phyloP scores from a whole-genome alignment of 2,329 filamentous ascomycete genomes.

The Exophiala viscosa region DNA sequence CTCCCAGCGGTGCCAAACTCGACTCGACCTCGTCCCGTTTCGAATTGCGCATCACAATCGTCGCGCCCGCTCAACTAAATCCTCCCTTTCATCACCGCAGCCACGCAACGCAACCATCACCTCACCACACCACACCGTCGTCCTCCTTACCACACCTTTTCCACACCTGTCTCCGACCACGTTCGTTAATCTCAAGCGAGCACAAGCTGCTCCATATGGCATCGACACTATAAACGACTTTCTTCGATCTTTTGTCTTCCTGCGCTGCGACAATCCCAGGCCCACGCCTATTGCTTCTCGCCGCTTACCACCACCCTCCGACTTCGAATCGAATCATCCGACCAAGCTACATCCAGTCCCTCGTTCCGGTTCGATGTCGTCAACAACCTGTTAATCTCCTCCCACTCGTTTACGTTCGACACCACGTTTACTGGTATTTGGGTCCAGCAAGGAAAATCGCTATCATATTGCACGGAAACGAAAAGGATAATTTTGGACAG shows the following conservation, averaged over 20 bases:
- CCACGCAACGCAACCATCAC: not conserved
- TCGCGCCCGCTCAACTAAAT: conserved; percentile 7
- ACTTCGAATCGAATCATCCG: conserved; percentile 15
- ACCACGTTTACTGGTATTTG: not conserved
- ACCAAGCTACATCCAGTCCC: conserved; percentile 15
- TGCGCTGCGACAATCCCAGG: conserved; percentile 3
- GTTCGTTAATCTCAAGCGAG: conserved; percentile 18
- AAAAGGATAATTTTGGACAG: conserved; percentile 15
- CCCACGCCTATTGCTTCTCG: conserved; percentile 3
- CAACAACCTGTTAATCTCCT: conserved; percentile 8
- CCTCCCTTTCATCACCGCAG: conserved; percentile 24
- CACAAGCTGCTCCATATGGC: conserved; percentile 15
- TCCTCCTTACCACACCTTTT: conserved; percentile 6
- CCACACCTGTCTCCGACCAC: conserved; percentile 13
- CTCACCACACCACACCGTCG: conserved; percentile 19
- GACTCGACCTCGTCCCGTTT: conserved; percentile 17
- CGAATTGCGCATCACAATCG: conserved; percentile 21
- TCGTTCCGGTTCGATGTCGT: conserved; percentile 21
- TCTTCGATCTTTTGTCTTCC: conserved; percentile 1
- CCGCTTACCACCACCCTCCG: conserved; percentile 10
- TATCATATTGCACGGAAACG: conserved; percentile 3
- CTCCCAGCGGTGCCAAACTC: not conserved
- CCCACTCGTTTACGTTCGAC: conserved; percentile 4
- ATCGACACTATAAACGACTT: conserved; percentile 11
- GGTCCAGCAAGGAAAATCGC: not conserved